Conservation (phyloP, 768 basidiomycete species). For the Rhodosporidiobolus odoratus region DNA sequence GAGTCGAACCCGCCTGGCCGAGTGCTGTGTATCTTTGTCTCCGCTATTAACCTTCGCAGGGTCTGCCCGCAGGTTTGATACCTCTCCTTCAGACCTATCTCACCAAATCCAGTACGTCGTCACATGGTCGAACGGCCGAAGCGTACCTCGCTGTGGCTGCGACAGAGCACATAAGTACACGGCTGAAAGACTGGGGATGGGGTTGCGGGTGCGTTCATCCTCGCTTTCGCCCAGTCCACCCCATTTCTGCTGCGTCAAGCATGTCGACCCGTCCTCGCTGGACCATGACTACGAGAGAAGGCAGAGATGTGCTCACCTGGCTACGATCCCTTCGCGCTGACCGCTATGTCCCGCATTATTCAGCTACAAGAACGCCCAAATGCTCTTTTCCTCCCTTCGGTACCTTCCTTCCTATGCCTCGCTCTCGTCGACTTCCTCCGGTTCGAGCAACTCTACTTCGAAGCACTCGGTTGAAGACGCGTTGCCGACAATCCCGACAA, state of each 20-base stretch:
- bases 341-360: neutral
- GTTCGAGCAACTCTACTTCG: slow-evolving; percentile 7
- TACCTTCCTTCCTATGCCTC: slow-evolving; percentile 15
- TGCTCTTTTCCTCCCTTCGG: slow-evolving; percentile 35
- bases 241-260: neutral
- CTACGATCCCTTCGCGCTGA: neutral
- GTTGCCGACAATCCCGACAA: slow-evolving; percentile 28
- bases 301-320: neutral
- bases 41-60: neutral
- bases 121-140: slow-evolving; percentile 6
- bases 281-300: neutral
- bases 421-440: neutral
- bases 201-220: slow-evolving; percentile 27
- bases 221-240: too few species aligned
- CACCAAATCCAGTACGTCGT: neutral
- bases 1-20: too few species aligned
- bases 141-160: slow-evolving; percentile 15
- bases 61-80: neutral
- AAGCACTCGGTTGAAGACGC: neutral
- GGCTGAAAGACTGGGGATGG: slow-evolving; percentile 29
- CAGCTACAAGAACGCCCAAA: slow-evolving; percentile 39
- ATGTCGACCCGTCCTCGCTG: neutral
- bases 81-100: neutral
- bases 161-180: slow-evolving; percentile 27
- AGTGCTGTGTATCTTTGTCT: too few species aligned